These are phyloP conservation scores for Pythium plurisporium DNA, from an alignment of 352 stramenopile genomes.

Conservation along the genomic window DNA sequence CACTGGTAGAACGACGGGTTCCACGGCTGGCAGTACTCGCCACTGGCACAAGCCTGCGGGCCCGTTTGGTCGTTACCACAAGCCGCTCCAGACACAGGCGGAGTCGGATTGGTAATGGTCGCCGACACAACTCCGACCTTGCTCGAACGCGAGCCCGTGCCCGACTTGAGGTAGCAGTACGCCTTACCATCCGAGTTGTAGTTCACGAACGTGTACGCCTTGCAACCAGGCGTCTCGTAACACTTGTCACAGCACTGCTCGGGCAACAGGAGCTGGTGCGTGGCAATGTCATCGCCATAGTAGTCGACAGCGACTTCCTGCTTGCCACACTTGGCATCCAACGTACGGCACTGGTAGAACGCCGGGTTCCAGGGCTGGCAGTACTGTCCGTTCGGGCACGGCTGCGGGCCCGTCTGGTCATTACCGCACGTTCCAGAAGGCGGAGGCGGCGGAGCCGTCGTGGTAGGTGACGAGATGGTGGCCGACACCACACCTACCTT, in stretches of 20 bases:
- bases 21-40: conserved; percentile 45
- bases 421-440: conserved; percentile 1
- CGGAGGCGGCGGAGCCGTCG: neutral
- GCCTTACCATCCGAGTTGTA: conserved; percentile 29
- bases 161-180: conserved; percentile 34
- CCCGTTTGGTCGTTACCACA: neutral
- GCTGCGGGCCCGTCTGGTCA: conserved; percentile 1
- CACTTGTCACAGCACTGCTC: conserved; percentile 31
- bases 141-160: neutral
- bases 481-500: conserved; percentile 11
- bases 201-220: conserved; percentile 29
- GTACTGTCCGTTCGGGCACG: conserved; percentile 23
- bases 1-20: conserved; percentile 42
- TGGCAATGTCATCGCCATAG: conserved; percentile 34
- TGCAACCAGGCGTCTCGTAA: conserved; percentile 20
- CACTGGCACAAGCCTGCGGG: neutral
- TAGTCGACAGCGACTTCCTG: conserved; percentile 37
- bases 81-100: neutral
- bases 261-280: conserved; percentile 16
- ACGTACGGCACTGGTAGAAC: conserved; percentile 32
- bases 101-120: neutral
- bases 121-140: conserved; percentile 18
- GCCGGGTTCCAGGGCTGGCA: conserved; percentile 29
- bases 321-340: conserved; percentile 26
- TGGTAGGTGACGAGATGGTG: neutral